A percentile compares a stretch with the other conserved stretches of the same genome.
Conservation (phyloP, 164 flowering plant genomes). For the Stephania japonica region DNA sequence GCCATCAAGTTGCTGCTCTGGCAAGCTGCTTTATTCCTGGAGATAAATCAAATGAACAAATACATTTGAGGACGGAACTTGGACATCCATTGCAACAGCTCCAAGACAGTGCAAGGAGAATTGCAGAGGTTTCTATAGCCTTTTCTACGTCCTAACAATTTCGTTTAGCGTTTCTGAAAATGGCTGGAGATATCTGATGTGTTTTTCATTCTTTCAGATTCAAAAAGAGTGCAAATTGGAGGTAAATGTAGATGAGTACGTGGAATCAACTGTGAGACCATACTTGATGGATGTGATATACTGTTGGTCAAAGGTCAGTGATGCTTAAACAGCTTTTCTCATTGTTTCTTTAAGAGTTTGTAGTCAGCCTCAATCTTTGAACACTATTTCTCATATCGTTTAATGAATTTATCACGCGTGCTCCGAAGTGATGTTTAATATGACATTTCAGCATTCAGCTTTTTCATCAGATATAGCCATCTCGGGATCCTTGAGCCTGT, state of each 20-base stretch:
- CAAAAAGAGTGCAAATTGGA: slow-evolving; percentile 97
- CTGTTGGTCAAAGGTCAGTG: slow-evolving; percentile 90
- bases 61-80: slow-evolving; percentile 84
- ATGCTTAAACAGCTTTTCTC: not conserved
- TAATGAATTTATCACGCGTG: not conserved
- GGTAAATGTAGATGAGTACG: slow-evolving; percentile 88
- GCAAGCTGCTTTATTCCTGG: slow-evolving; percentile 98
- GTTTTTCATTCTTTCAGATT: slow-evolving; percentile 31
- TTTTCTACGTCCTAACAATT: not conserved
- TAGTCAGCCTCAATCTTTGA: not conserved
- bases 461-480: not conserved
- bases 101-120: slow-evolving; percentile 92
- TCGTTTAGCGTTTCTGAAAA: not conserved
- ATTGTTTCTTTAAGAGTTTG: not conserved
- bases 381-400: not conserved
- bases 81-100: slow-evolving; percentile 90
- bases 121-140: slow-evolving; percentile 47
- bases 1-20: slow-evolving; percentile 93
- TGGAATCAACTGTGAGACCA: slow-evolving; percentile 86
- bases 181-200: not conserved
- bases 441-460: not conserved
- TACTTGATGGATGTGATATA: slow-evolving; percentile 87
- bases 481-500: not conserved
- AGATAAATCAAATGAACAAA: slow-evolving; percentile 83
- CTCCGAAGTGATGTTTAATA: not conserved